A percentile compares a stretch with the other conserved stretches of the same genome.
These are phyloP conservation scores for Pythium utonaiense DNA, from an alignment of 352 stramenopile species.

Conservation along the genomic window DNA sequence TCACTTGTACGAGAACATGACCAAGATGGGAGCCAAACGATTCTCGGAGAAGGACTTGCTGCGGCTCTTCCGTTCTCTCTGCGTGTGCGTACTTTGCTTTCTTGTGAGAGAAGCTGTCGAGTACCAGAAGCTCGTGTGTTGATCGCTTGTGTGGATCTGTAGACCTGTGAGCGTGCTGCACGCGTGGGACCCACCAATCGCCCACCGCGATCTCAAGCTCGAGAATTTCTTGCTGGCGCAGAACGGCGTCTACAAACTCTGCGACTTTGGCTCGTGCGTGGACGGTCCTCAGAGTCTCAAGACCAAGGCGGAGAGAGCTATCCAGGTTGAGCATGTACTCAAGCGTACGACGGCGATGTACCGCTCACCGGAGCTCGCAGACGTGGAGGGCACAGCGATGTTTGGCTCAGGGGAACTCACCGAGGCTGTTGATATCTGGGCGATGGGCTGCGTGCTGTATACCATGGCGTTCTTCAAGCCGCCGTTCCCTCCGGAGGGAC, in stretches of 20 bases:
- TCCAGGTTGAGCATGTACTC: slow-evolving; percentile 93
- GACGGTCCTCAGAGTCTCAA: slow-evolving; percentile 68
- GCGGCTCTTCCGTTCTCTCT: slow-evolving; percentile 64
- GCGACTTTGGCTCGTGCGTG: slow-evolving; percentile 93
- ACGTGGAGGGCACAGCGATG: slow-evolving; percentile 89
- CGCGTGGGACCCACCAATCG: slow-evolving; percentile 85
- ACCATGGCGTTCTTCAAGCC: slow-evolving; percentile 95
- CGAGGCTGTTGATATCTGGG: slow-evolving; percentile 92
- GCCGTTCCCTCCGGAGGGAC: slow-evolving; percentile 93
- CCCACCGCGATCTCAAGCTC: slow-evolving; percentile 96
- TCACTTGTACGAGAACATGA: slow-evolving; percentile 92
- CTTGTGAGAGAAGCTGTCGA: neutral
- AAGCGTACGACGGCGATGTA: slow-evolving; percentile 98
- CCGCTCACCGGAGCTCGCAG: slow-evolving; percentile 95
- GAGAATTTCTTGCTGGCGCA: slow-evolving; percentile 95
- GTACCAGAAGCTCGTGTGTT: neutral
- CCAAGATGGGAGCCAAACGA: slow-evolving; percentile 74
- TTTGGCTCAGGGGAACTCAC: slow-evolving; percentile 92
- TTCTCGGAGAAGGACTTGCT: slow-evolving; percentile 59
- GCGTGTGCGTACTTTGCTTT: slow-evolving; percentile 51
- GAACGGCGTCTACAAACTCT: slow-evolving; percentile 92
- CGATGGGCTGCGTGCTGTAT: slow-evolving; percentile 95
- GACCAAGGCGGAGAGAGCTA: slow-evolving; percentile 79
- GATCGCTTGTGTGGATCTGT: too few relatives aligned
- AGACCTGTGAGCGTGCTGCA: slow-evolving; percentile 66